A percentile compares a stretch with the other conserved stretches of the same genome.
Evolutionary conservation across 2,329 filamentous ascomycete species (phyloP).

Genomic region (Chaetoscypha palmicola): DNA sequence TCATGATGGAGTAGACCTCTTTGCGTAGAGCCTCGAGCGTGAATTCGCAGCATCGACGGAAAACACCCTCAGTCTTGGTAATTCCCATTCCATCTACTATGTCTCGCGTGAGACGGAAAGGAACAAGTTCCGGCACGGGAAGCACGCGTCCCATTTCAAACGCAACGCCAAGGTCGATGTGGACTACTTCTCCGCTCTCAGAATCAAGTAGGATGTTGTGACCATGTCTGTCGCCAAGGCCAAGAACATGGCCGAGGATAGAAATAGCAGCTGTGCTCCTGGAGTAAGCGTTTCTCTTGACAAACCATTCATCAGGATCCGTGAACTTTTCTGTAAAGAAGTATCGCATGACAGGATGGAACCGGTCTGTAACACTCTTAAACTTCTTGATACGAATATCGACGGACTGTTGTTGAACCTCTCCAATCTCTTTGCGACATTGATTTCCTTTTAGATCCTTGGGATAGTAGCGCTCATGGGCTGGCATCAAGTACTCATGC

Average conservation of each 20-base stretch:
- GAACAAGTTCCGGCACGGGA: slow-evolving; percentile 89
- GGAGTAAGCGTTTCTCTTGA: slow-evolving; percentile 81
- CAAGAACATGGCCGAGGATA: slow-evolving; percentile 87
- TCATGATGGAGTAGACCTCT: slow-evolving; percentile 97
- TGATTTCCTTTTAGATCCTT: slow-evolving; percentile 69
- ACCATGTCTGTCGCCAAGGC: slow-evolving; percentile 87
- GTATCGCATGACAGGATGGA: slow-evolving; percentile 89
- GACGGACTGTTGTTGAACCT: slow-evolving; percentile 61
- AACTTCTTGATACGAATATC: slow-evolving; percentile 69
- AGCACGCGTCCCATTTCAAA: slow-evolving; percentile 96
- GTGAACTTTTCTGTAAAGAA: slow-evolving; percentile 96
- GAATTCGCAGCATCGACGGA: slow-evolving; percentile 96
- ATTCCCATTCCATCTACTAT: slow-evolving; percentile 97
- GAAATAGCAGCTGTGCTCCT: slow-evolving; percentile 91
- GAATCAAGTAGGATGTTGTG: slow-evolving; percentile 95
- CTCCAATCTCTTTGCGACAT: slow-evolving; percentile 73
- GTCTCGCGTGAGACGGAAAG: slow-evolving; percentile 89
- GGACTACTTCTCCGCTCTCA: slow-evolving; percentile 85
- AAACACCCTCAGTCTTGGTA: slow-evolving; percentile 90
- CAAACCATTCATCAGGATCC: slow-evolving; percentile 95
- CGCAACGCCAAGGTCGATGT: slow-evolving; percentile 93
- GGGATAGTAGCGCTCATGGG: slow-evolving; percentile 80
- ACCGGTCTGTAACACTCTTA: slow-evolving; percentile 69
- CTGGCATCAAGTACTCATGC: slow-evolving; percentile 85
- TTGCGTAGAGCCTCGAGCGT: slow-evolving; percentile 91